Evolutionary conservation across 192 early-diverging fungal species (phyloP).

Genomic region (Helicostylum pulchrum): DNA sequence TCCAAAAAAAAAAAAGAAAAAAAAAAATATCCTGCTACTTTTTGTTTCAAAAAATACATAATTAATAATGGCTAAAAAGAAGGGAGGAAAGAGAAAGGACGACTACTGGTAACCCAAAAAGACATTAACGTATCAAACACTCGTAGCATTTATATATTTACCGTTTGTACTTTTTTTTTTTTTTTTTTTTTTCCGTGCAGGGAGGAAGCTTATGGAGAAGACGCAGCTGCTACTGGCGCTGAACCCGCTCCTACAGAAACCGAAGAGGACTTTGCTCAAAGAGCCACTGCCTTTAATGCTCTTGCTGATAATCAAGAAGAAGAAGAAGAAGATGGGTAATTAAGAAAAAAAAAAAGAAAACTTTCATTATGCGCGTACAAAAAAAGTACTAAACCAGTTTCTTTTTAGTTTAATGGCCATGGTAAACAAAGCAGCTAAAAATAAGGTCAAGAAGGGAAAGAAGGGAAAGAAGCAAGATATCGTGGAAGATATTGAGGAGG

Average conservation of each 20-base stretch:
- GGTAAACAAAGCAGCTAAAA: constrained; percentile 48
- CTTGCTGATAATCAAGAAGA: constrained; percentile 36
- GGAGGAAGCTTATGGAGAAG: constrained; percentile 55
- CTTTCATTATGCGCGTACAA: constrained; percentile 3
- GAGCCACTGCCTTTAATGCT: constrained; percentile 10
- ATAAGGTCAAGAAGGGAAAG: constrained; percentile 50
- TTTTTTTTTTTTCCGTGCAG: constrained; percentile 21
- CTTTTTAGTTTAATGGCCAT: constrained; percentile 38
- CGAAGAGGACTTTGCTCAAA: constrained; percentile 23
- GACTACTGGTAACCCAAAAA: constrained; percentile 50
- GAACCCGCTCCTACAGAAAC: constrained; percentile 23
- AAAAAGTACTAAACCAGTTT: background rate
- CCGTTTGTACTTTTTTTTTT: background rate
- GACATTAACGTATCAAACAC: background rate
- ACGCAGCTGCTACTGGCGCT: constrained; percentile 39
- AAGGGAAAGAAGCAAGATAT: constrained; percentile 17
- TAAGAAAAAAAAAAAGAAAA: background rate
- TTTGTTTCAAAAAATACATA: too few species aligned
- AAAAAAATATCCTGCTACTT: too few species aligned
- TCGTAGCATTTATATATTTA: background rate
- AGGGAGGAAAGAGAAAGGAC: constrained; percentile 54
- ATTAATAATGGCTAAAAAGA: constrained; percentile 50
- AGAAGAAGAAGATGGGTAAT: constrained; percentile 45
- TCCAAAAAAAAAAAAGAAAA: too few species aligned
- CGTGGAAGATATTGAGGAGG: constrained; percentile 14